A percentile compares a stretch with the other conserved stretches of the same genome.
Evolutionary conservation across 2,329 filamentous ascomycete species (phyloP).

Genomic region (Ascochyta koolunga): DNA sequence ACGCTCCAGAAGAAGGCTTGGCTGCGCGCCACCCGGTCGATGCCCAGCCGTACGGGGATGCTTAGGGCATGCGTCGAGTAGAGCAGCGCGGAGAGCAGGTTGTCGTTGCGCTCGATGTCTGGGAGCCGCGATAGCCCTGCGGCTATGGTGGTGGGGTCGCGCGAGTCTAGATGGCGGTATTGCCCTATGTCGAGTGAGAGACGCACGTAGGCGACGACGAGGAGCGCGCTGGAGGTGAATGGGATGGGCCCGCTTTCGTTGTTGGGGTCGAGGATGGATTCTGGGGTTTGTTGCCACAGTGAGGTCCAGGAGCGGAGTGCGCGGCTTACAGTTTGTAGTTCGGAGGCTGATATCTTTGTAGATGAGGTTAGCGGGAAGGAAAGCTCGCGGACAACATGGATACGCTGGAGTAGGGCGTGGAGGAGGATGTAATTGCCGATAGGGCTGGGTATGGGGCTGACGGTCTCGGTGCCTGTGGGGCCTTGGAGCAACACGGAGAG

Average conservation of each 20-base stretch:
- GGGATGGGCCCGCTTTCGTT: slow-evolving; percentile 46
- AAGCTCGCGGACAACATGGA: slow-evolving; percentile 36
- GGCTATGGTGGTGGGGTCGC: slow-evolving; percentile 52
- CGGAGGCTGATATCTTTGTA: slow-evolving; percentile 25
- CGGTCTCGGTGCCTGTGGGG: slow-evolving; percentile 20
- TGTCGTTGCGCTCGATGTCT: slow-evolving; percentile 55
- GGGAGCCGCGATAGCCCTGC: slow-evolving; percentile 48
- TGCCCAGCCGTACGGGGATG: slow-evolving; percentile 61
- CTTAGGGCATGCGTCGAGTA: slow-evolving; percentile 63
- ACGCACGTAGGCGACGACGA: slow-evolving; percentile 56
- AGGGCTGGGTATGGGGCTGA: slow-evolving; percentile 37
- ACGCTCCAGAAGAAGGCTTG: slow-evolving; percentile 65
- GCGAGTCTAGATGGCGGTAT: slow-evolving; percentile 52
- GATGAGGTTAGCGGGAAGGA: slow-evolving; percentile 29
- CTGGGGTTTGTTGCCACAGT: slow-evolving; percentile 43
- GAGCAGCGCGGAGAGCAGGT: slow-evolving; percentile 57
- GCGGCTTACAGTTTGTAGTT: slow-evolving; percentile 32
- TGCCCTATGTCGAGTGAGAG: slow-evolving; percentile 56
- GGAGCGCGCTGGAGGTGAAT: slow-evolving; percentile 54
- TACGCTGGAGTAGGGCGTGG: slow-evolving; percentile 38
- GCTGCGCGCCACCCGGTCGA: slow-evolving; percentile 61
- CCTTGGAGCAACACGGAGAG: slow-evolving; percentile 34
- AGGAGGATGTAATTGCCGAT: slow-evolving; percentile 42
- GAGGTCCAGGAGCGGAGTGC: slow-evolving; percentile 45
- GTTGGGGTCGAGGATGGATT: slow-evolving; percentile 45